Evolutionary conservation across 169 alveolate species (phyloP).

Genomic region (Perkinsus chesapeaki): DNA sequence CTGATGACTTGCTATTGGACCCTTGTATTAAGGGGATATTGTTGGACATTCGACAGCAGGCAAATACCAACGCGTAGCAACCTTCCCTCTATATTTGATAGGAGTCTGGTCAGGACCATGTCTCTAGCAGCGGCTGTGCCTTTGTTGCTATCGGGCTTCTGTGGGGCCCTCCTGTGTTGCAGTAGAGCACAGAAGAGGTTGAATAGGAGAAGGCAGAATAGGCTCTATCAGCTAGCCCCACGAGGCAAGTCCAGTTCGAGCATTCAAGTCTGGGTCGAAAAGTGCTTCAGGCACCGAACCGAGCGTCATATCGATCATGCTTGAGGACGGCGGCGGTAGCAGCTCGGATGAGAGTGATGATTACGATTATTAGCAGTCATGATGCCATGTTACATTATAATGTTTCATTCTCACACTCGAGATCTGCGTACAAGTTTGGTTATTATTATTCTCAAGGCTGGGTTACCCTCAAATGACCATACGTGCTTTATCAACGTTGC

Average conservation of each 20-base stretch:
- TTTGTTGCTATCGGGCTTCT: background rate
- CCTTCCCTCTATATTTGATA: too few relatives aligned
- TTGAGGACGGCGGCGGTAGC: background rate
- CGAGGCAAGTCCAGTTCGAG: background rate
- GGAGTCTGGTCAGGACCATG: background rate
- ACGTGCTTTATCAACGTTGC: background rate
- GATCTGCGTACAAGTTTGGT: too few relatives aligned
- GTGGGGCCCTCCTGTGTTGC: background rate
- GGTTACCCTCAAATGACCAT: too few relatives aligned
- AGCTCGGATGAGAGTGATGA: background rate
- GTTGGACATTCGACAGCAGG: background rate
- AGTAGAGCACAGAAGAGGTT: background rate
- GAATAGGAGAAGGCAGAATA: background rate
- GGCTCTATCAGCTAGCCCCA: background rate
- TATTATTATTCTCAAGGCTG: too few relatives aligned
- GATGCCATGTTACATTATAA: background rate
- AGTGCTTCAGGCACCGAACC: too few relatives aligned
- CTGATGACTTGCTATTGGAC: background rate
- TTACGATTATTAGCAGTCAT: background rate
- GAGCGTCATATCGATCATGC: background rate
- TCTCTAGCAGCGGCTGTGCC: background rate
- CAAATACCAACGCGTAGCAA: background rate
- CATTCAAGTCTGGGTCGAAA: too few relatives aligned
- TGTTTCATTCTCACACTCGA: background rate
- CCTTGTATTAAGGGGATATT: background rate